These are phyloP conservation scores for Colletotrichum tabaci DNA, from an alignment of 2,329 filamentous ascomycete species.

Conservation along the genomic window DNA sequence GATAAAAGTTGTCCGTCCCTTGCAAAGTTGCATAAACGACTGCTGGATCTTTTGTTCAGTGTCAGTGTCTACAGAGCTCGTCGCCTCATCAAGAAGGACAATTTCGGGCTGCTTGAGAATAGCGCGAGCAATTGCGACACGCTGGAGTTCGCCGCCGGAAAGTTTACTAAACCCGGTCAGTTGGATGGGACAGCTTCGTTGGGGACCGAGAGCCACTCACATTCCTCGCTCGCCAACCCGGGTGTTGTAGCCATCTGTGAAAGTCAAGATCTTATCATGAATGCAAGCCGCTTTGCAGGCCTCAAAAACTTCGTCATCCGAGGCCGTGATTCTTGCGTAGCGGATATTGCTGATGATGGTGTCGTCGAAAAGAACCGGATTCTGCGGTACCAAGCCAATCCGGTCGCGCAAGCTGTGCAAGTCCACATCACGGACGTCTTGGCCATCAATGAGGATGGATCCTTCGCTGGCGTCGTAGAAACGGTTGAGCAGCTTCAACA, in stretches of 20 bases:
- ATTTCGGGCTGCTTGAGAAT: constrained; percentile 82
- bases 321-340: constrained; percentile 68
- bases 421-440: constrained; percentile 70
- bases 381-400: constrained; percentile 71
- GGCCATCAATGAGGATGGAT: constrained; percentile 68
- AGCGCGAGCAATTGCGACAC: constrained; percentile 78
- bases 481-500: constrained; percentile 71
- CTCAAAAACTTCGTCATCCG: constrained; percentile 68
- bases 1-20: constrained; percentile 76
- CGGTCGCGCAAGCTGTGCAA: constrained; percentile 66
- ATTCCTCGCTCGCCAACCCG: constrained; percentile 67
- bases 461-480: constrained; percentile 72
- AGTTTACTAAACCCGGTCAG: constrained; percentile 64
- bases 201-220: constrained; percentile 47
- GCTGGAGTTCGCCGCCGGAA: constrained; percentile 77
- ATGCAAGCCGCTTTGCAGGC: constrained; percentile 70
- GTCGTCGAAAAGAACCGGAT: constrained; percentile 70
- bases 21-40: constrained; percentile 71
- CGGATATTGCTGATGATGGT: constrained; percentile 73
- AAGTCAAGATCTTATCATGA: constrained; percentile 70
- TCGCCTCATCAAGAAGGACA: constrained; percentile 84
- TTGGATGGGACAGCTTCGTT: background rate
- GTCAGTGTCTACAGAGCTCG: constrained; percentile 81
- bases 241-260: constrained; percentile 67
- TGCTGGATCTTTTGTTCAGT: constrained; percentile 78